phyloP scores from a whole-genome alignment of 1,284 basidiomycete species.

The Boletus putidus region DNA sequence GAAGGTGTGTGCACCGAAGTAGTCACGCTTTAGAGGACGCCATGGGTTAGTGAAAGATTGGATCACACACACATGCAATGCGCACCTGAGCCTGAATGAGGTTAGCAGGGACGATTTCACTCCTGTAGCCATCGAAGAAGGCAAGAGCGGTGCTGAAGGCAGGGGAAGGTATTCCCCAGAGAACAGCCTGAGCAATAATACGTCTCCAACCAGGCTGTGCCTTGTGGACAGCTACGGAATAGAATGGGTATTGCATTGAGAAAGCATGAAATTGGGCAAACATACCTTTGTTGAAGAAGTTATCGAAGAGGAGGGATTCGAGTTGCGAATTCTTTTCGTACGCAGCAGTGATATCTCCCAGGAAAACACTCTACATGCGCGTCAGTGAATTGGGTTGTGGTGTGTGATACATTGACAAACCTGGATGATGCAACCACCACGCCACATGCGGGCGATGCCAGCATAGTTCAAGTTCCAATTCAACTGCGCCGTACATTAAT shows the following conservation, averaged over 20 bases:
- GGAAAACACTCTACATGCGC: constrained; percentile 73
- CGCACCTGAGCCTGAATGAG: constrained; percentile 88
- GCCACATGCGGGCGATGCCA: constrained; percentile 99
- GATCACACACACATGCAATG: neutral
- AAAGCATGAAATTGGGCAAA: neutral
- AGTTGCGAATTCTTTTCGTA: constrained; percentile 87
- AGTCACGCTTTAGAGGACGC: constrained; percentile 64
- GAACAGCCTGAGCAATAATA: constrained; percentile 92
- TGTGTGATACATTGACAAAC: constrained; percentile 34
- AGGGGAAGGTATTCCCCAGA: constrained; percentile 97
- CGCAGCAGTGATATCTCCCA: constrained; percentile 89
- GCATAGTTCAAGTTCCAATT: constrained; percentile 90
- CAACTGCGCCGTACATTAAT: constrained; percentile 44
- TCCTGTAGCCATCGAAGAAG: constrained; percentile 98
- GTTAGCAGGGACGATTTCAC: constrained; percentile 91
- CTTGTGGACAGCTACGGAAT: constrained; percentile 72
- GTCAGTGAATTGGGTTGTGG: constrained; percentile 4
- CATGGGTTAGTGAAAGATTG: constrained; percentile 37
- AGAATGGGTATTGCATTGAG: constrained; percentile 8
- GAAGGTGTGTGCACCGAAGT: constrained; percentile 96
- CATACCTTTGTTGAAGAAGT: constrained; percentile 94
- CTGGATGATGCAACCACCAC: constrained; percentile 99
- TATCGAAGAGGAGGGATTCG: constrained; percentile 93
- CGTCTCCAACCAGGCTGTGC: constrained; percentile 99
- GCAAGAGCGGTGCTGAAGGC: constrained; percentile 96